phyloP scores from a whole-genome alignment of 1,284 basidiomycete species.

The Irpex sp. region DNA sequence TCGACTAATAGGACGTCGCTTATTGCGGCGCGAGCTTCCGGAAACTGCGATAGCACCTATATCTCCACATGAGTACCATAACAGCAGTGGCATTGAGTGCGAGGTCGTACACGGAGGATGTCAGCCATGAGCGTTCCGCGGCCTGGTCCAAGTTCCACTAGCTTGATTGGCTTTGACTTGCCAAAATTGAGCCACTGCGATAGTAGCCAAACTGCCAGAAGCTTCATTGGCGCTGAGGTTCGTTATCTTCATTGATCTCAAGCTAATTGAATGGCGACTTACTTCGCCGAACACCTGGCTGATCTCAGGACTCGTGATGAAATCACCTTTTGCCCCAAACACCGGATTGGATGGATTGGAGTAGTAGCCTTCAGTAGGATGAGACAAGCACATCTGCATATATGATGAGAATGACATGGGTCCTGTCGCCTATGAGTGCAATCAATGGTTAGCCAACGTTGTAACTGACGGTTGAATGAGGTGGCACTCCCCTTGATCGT shows the following conservation, averaged over 20 bases:
- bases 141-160: slow-evolving; percentile 95
- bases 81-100: neutral
- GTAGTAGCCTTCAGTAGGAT: slow-evolving; percentile 90
- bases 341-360: slow-evolving; percentile 71
- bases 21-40: slow-evolving; percentile 36
- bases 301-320: slow-evolving; percentile 96
- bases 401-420: slow-evolving; percentile 84
- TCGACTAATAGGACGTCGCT: slow-evolving; percentile 77
- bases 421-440: slow-evolving; percentile 65
- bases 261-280: slow-evolving; percentile 20
- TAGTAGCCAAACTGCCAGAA: slow-evolving; percentile 84
- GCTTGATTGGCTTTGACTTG: slow-evolving; percentile 49
- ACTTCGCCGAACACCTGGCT: slow-evolving; percentile 97
- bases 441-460: neutral
- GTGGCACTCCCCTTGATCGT: slow-evolving; percentile 54
- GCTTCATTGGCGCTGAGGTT: slow-evolving; percentile 43
- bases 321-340: slow-evolving; percentile 89
- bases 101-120: slow-evolving; percentile 70
- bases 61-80: slow-evolving; percentile 18
- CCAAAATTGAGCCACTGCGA: slow-evolving; percentile 73
- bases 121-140: slow-evolving; percentile 91
- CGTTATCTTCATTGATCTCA: slow-evolving; percentile 31
- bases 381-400: slow-evolving; percentile 85
- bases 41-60: slow-evolving; percentile 55
- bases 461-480: neutral